phyloP scores from a whole-genome alignment of 257 asterid species.

The Petunia axillaris region DNA sequence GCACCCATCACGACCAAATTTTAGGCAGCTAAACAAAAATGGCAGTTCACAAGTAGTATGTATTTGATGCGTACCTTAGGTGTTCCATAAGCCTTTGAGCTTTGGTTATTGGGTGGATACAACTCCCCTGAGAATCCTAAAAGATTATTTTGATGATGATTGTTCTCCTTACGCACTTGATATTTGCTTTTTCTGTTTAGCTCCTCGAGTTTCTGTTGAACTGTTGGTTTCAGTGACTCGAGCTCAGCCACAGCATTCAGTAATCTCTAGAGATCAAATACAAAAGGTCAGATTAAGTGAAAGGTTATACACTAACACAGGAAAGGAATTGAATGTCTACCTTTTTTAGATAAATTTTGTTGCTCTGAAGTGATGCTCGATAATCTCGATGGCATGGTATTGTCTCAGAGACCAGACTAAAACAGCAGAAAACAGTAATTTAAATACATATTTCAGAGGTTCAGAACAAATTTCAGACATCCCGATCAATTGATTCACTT shows the following conservation, averaged over 20 bases:
- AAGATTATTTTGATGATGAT: constrained; percentile 42
- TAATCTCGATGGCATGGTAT: constrained; percentile 92
- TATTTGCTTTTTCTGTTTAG: constrained; percentile 47
- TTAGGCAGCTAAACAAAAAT: not conserved
- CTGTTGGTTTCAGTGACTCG: constrained; percentile 82
- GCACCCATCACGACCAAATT: constrained; percentile 13
- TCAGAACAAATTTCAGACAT: constrained; percentile 28
- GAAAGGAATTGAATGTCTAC: constrained; percentile 36
- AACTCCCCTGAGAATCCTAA: constrained; percentile 46
- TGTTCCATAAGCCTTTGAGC: constrained; percentile 42
- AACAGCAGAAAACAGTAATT: constrained; percentile 41
- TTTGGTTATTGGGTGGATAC: constrained; percentile 53
- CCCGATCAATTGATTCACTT: constrained; percentile 21
- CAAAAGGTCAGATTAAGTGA: constrained; percentile 19
- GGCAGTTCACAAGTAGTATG: not conserved
- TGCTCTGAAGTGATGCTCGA: constrained; percentile 56
- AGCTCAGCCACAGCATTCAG: constrained; percentile 71
- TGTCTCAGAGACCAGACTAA: constrained; percentile 93
- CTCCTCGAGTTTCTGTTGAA: constrained; percentile 67
- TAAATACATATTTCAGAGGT: constrained; percentile 19
- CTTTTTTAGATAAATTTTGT: constrained; percentile 61
- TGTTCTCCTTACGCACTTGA: constrained; percentile 46
- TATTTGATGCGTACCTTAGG: constrained; percentile 49
- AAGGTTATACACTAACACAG: constrained; percentile 5
- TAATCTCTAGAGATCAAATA: constrained; percentile 55